A percentile compares a stretch with the other conserved stretches of the same genome.
Conservation (phyloP, 2,329 filamentous ascomycete species). For the Cercospora sesami region DNA sequence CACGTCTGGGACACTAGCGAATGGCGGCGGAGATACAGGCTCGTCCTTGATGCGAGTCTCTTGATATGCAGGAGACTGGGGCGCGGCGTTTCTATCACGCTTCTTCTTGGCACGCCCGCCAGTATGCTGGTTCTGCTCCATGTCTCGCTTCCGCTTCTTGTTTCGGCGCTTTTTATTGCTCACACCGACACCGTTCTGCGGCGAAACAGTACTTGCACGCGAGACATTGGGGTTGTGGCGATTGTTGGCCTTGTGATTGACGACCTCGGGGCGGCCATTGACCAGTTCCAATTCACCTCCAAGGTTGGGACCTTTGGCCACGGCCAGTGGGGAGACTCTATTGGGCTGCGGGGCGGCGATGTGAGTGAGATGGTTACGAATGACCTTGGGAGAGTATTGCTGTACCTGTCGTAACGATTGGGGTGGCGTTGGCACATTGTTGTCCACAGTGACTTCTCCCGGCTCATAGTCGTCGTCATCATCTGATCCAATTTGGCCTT, state of each 20-base stretch:
- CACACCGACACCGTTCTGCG: constrained; percentile 26
- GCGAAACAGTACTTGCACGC: constrained; percentile 35
- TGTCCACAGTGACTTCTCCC: constrained; percentile 37
- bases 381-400: constrained; percentile 52
- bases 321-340: constrained; percentile 62
- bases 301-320: constrained; percentile 49
- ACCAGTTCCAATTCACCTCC: constrained; percentile 50
- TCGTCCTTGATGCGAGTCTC: constrained; percentile 63
- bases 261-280: constrained; percentile 38
- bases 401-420: constrained; percentile 15
- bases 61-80: constrained; percentile 37
- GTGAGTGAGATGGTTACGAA: constrained; percentile 62
- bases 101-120: constrained; percentile 29
- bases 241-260: constrained; percentile 28
- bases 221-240: constrained; percentile 28
- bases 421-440: constrained; percentile 23
- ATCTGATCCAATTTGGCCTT: constrained; percentile 24
- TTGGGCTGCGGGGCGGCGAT: constrained; percentile 76
- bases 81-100: constrained; percentile 40
- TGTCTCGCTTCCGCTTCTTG: constrained; percentile 41
- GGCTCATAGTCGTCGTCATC: constrained; percentile 42
- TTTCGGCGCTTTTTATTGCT: constrained; percentile 37
- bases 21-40: constrained; percentile 61
- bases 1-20: constrained; percentile 44
- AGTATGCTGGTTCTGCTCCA: constrained; percentile 21